Evolutionary conservation across 2,329 filamentous ascomycete species (phyloP).

Genomic region (Myriosclerotinia curreyana): DNA sequence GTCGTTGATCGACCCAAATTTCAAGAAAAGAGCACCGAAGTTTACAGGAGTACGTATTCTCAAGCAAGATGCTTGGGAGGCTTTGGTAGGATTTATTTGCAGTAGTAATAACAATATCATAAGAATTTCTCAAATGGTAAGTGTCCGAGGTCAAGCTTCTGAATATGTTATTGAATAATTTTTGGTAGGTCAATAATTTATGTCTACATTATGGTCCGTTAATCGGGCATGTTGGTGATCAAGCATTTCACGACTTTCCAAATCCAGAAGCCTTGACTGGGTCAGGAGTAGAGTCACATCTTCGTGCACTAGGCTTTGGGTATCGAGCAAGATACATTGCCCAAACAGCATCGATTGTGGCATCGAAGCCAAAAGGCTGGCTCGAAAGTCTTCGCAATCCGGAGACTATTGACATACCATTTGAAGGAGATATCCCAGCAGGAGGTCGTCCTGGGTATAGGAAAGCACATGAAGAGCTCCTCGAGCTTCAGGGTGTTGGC

Average conservation of each 20-base stretch:
- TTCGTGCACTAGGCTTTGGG: constrained; percentile 84
- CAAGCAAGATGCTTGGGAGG: constrained; percentile 94
- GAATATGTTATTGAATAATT: background rate
- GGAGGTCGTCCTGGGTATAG: constrained; percentile 57
- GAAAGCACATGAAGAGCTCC: constrained; percentile 77
- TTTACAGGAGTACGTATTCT: constrained; percentile 92
- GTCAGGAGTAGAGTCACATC: constrained; percentile 71
- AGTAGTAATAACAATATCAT: constrained; percentile 98
- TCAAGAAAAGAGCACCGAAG: constrained; percentile 77
- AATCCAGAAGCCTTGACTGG: constrained; percentile 68
- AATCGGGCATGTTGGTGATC: constrained; percentile 66
- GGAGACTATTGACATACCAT: constrained; percentile 69
- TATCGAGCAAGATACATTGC: constrained; percentile 93
- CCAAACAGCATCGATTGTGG: constrained; percentile 75
- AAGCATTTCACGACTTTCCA: constrained; percentile 85
- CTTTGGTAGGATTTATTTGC: constrained; percentile 91
- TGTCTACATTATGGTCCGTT: constrained; percentile 80
- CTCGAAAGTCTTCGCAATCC: constrained; percentile 75
- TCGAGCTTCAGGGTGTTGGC: constrained; percentile 81
- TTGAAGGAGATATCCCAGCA: constrained; percentile 48
- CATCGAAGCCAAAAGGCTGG: constrained; percentile 68
- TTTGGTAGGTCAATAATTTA: constrained; percentile 69
- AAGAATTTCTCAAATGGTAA: constrained; percentile 90
- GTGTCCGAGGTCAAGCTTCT: constrained; percentile 12
- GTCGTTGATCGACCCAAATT: constrained; percentile 82